Conservation (phyloP, 2,329 filamentous ascomycete genomes). For the Botrytis tulipae region DNA sequence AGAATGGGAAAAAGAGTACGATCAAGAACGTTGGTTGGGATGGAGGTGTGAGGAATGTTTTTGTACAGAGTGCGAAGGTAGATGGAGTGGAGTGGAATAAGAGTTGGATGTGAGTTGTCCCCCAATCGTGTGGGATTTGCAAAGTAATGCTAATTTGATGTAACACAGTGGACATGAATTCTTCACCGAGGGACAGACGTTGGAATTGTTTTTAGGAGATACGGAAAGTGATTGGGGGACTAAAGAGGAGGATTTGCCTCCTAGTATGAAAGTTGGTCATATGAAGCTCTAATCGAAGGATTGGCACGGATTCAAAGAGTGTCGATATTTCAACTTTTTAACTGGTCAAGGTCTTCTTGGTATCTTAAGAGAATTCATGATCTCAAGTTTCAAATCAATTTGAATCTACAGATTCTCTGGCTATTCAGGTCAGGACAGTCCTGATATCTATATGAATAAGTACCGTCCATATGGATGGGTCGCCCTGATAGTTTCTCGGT, state of each 20-base stretch:
- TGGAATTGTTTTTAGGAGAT: conserved; percentile 59
- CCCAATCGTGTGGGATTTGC: background rate
- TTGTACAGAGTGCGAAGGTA: conserved; percentile 62
- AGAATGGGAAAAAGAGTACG: conserved; percentile 57
- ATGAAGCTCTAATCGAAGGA: background rate
- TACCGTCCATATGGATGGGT: background rate
- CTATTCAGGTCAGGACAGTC: background rate
- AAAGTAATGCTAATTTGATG: background rate
- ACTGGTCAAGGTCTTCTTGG: background rate
- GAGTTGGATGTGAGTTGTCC: conserved; percentile 54
- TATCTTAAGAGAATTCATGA: background rate
- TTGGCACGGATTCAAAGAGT: background rate
- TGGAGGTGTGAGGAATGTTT: conserved; percentile 53
- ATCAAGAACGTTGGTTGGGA: conserved; percentile 63
- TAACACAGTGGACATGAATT: conserved; percentile 54
- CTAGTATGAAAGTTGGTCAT: conserved; percentile 43
- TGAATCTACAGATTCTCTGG: background rate
- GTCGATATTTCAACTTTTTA: background rate
- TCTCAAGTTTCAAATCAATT: background rate
- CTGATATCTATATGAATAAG: background rate
- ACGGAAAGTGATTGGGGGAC: conserved; percentile 66
- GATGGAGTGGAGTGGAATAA: conserved; percentile 58
- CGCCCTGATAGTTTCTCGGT: no score
- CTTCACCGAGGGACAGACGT: conserved; percentile 60
- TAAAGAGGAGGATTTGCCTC: conserved; percentile 56